These are phyloP conservation scores for Erythrophleum ivorense DNA, from an alignment of 331 rosid genomes.

Conservation along the genomic window DNA sequence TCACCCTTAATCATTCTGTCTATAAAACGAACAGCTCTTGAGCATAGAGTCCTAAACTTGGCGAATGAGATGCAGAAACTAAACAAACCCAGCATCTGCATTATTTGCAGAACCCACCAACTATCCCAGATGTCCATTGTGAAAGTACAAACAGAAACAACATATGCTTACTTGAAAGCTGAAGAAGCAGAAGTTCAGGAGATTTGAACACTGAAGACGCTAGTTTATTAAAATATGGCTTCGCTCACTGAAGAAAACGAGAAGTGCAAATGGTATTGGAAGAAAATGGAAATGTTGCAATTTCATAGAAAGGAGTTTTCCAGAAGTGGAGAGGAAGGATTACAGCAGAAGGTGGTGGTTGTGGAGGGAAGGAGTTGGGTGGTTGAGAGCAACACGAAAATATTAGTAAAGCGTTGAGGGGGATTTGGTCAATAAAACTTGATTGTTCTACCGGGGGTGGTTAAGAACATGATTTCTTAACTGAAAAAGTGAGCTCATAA, in stretches of 20 bases:
- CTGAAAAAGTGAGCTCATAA: conserved; percentile 6
- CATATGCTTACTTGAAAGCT: conserved; percentile 2
- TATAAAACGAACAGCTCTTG: conserved; percentile 47
- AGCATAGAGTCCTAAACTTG: conserved; percentile 51
- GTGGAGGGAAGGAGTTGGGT: conserved; percentile 39
- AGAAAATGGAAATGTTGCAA: conserved; percentile 29
- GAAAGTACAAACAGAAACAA: not conserved
- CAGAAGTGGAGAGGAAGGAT: not conserved
- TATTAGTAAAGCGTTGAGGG: conserved; percentile 13
- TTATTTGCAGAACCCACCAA: conserved; percentile 49
- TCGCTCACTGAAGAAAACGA: not conserved
- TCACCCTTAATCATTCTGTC: conserved; percentile 54
- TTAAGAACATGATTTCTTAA: conserved; percentile 34
- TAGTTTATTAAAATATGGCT: conserved; percentile 9
- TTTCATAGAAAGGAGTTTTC: too few relatives aligned
- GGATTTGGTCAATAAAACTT: conserved; percentile 30
- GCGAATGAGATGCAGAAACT: conserved; percentile 50
- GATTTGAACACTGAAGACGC: not conserved
- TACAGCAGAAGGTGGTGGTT: conserved; percentile 41
- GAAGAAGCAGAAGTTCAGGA: conserved; percentile 26
- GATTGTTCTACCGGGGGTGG: not conserved
- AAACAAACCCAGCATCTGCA: conserved; percentile 54
- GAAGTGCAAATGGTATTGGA: not conserved
- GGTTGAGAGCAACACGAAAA: conserved; percentile 18
- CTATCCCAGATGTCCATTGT: conserved; percentile 42